Conservation (phyloP, 495 filamentous ascomycete species). For the Penicillium bialowiezense region DNA sequence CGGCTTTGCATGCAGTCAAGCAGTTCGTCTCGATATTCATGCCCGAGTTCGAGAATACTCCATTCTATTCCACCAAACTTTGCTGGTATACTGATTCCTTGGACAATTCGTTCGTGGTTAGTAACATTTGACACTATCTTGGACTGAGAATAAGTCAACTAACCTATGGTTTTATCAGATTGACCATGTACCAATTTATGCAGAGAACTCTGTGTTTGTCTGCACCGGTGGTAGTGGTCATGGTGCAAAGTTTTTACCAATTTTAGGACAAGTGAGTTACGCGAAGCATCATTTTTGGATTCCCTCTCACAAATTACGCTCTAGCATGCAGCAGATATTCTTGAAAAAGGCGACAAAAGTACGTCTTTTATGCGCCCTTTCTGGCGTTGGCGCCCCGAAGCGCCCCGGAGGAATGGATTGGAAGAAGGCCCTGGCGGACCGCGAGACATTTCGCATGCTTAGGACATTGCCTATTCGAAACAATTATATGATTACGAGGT, state of each 20-base stretch:
- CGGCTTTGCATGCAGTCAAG: conserved; percentile 6
- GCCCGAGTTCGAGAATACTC: conserved; percentile 10
- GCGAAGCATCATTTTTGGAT: not conserved
- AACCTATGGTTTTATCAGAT: conserved; percentile 5
- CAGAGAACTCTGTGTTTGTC: conserved; percentile 17
- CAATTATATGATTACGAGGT: no score
- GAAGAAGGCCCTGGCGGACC: conserved; percentile 14
- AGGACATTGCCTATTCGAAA: not conserved
- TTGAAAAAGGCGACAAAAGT: conserved; percentile 12
- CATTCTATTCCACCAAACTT: conserved; percentile 19
- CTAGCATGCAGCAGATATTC: conserved; percentile 20
- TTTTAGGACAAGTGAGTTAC: conserved; percentile 14
- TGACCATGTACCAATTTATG: conserved; percentile 13
- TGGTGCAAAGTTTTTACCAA: conserved; percentile 20
- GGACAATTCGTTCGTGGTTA: conserved; percentile 21
- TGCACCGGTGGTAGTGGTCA: conserved; percentile 23
- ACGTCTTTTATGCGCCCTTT: conserved; percentile 19
- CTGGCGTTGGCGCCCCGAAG: conserved; percentile 16
- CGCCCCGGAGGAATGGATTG: conserved; percentile 14
- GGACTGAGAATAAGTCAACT: not conserved
- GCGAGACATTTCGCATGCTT: conserved; percentile 10
- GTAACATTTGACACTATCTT: not conserved
- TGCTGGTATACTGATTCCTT: conserved; percentile 25
- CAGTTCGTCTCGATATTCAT: conserved; percentile 17
- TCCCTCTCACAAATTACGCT: not conserved